Base-by-base conservation (phyloP, 345 rosid species). In the Hibiscus syriacus region DNA sequence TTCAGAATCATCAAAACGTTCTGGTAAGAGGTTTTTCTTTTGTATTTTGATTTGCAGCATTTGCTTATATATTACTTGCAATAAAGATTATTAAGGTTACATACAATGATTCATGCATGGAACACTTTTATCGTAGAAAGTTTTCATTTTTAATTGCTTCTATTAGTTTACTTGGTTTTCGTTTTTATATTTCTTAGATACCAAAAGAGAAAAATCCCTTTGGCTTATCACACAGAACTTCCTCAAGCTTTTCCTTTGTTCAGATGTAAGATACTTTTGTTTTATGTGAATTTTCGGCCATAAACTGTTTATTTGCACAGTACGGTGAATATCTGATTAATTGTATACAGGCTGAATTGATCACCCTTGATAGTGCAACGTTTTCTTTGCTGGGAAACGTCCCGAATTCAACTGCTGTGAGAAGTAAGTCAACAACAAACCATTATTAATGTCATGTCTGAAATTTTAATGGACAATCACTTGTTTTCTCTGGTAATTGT, bases 221-320 rank as follows among this genome's bases (percentile, higher is more conserved):
- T 82, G 88, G 82, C 74, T 75, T 70, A 90, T 88, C 68, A 74
- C 95, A 17, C 89, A 85, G 80, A 91, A 82, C 81, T 86, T 88
- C 57, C 79, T 84, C 76, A 88, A 91, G 88, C 96, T 91, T 71
- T 88, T 88, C 76, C 86, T 91, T 55, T 88, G 89, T 73, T 85
- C 90, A 20, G 78, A 80, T 71, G 97, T 88, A 83, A 84, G 97
- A 69, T 19, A 71, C 55, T 72, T 7, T 14, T 65, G 36, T 32
- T 41, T 55, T 13, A 60, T 30, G 52, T 13, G 39, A 7, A 38
- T 19, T 54, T 38, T 63, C 38, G 11, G 26, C 17, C 22, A 39
- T n/a, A 48, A 64, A 2, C 29, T 12, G 34, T 27, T 66, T 26
- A 0, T 14, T 27, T 64, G 7, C 38, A 25, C 3, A 34, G 70